Conservation (phyloP, 2,329 filamentous ascomycete genomes). For the Thelonectria olida region DNA sequence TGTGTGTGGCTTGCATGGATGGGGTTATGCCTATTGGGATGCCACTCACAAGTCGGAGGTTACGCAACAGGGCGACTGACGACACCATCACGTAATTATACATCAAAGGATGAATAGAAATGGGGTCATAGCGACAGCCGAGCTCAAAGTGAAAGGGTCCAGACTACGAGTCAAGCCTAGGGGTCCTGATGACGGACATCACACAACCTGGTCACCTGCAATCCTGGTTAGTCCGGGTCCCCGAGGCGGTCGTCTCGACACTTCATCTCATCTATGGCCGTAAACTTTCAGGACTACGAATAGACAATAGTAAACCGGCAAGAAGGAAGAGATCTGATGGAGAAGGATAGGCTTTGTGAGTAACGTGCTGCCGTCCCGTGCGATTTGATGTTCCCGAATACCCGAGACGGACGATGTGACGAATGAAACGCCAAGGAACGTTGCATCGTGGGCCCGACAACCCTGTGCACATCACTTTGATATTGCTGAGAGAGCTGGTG, state of each 20-base stretch:
- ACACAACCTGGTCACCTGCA: neutral
- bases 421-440: constrained; percentile 6
- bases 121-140: neutral
- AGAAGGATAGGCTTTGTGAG: neutral
- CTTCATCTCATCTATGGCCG: neutral
- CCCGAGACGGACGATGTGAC: constrained; percentile 7
- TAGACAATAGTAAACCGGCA: neutral
- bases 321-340: constrained; percentile 1
- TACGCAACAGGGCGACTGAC: neutral
- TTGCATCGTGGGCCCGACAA: neutral
- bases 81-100: neutral
- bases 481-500: neutral
- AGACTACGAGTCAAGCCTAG: neutral
- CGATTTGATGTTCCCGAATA: neutral
- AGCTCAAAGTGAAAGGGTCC: neutral
- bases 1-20: neutral
- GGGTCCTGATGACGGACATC: neutral
- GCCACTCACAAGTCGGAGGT: neutral
- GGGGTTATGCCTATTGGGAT: constrained; percentile 1
- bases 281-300: neutral
- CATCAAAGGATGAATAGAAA: neutral
- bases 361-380: constrained; percentile 8
- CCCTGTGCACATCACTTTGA: neutral
- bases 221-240: neutral
- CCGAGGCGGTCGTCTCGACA: neutral